phyloP scores from a whole-genome alignment of 192 early-diverging fungal genomes.

The Podila clonocystis region DNA sequence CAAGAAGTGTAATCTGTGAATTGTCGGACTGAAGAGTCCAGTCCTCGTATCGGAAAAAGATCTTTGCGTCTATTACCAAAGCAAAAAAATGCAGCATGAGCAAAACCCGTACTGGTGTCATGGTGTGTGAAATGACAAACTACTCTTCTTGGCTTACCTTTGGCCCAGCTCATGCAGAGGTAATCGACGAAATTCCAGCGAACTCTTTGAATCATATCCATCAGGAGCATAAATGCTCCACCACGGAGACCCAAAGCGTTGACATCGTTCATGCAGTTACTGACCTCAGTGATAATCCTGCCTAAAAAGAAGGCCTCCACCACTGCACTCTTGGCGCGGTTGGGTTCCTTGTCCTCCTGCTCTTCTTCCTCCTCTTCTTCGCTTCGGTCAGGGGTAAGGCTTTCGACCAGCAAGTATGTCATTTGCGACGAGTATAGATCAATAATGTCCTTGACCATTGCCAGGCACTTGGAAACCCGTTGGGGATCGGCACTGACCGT shows the following conservation, averaged over 20 bases:
- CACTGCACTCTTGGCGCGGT: conserved; percentile 66
- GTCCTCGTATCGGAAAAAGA: conserved; percentile 78
- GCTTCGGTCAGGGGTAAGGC: conserved; percentile 48
- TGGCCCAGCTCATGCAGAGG: conserved; percentile 80
- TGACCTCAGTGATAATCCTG: conserved; percentile 77
- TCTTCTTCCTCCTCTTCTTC: neutral
- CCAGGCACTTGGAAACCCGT: conserved; percentile 71
- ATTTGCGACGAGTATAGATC: conserved; percentile 69
- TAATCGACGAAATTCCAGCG: conserved; percentile 77
- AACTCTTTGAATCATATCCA: conserved; percentile 76
- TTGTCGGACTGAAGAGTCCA: conserved; percentile 73
- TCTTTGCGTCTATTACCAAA: conserved; percentile 66
- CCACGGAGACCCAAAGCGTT: conserved; percentile 77
- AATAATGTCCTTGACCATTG: conserved; percentile 71
- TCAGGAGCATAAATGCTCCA: conserved; percentile 74
- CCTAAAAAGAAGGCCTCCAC: conserved; percentile 80
- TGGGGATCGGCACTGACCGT: conserved; percentile 63
- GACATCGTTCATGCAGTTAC: conserved; percentile 82
- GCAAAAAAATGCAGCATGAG: neutral
- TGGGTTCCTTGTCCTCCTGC: conserved; percentile 35
- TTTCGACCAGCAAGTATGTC: conserved; percentile 58
- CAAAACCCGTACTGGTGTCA: neutral
- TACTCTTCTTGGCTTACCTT: conserved; percentile 65
- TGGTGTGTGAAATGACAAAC: neutral
- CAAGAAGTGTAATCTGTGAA: conserved; percentile 67